Conservation (phyloP, 768 basidiomycete genomes). For the Coprinopsis cinerea region DNA sequence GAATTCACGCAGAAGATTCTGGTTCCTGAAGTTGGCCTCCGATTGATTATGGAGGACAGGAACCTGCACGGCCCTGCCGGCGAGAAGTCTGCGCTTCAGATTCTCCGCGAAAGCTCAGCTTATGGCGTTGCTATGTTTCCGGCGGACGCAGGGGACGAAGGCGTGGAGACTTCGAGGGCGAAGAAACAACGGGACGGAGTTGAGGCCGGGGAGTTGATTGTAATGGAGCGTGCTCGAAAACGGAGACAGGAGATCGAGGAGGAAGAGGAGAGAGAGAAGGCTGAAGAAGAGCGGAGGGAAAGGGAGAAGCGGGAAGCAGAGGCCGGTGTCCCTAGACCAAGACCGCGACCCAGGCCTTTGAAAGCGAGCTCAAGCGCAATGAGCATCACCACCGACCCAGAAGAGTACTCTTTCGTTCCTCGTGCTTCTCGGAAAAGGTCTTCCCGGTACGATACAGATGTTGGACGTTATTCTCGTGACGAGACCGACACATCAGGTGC, state of each 20-base stretch:
- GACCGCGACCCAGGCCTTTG: constrained; percentile 16
- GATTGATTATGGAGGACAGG: constrained; percentile 79
- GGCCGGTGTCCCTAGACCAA: constrained; percentile 16
- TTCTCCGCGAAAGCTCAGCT: constrained; percentile 68
- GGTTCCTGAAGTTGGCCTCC: constrained; percentile 82
- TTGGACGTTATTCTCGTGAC: too few relatives aligned
- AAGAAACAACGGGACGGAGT: constrained; percentile 24
- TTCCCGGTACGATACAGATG: background rate
- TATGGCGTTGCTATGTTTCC: constrained; percentile 89
- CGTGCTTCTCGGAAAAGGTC: too few relatives aligned
- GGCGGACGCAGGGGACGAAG: constrained; percentile 39
- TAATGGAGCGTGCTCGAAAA: constrained; percentile 50
- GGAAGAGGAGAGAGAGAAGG: constrained; percentile 26
- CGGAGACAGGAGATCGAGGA: constrained; percentile 45
- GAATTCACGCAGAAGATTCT: constrained; percentile 82
- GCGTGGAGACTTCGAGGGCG: constrained; percentile 20
- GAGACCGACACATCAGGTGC: too few relatives aligned
- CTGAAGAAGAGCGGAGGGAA: constrained; percentile 12
- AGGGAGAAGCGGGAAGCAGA: background rate
- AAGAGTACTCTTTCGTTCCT: too few relatives aligned
- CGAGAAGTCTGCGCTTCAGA: constrained; percentile 41
- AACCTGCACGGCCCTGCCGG: constrained; percentile 33
- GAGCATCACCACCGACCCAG: background rate
- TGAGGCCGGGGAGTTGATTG: constrained; percentile 44
- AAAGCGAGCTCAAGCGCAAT: background rate